Conservation (phyloP, 2,329 filamentous ascomycete genomes). For the Nothophoma quercina region DNA sequence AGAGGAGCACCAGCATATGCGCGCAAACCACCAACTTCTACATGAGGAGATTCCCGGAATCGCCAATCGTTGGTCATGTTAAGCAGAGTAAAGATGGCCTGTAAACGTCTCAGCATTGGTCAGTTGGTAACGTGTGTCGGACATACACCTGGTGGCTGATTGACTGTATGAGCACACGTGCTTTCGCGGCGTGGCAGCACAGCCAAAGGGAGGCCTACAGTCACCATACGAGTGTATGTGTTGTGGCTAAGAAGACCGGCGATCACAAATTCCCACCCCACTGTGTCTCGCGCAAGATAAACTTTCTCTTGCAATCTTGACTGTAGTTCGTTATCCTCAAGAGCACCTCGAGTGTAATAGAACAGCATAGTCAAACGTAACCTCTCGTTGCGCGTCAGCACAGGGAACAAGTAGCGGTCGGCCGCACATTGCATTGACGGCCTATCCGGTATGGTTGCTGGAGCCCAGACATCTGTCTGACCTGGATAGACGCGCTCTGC, state of each 20-base stretch:
- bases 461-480: conserved; percentile 22
- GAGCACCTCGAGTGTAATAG: conserved; percentile 54
- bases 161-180: conserved; percentile 56
- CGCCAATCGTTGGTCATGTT: conserved; percentile 57
- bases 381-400: conserved; percentile 47
- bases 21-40: conserved; percentile 50
- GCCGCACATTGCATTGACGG: conserved; percentile 18
- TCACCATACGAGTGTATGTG: conserved; percentile 54
- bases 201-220: conserved; percentile 52
- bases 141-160: conserved; percentile 41
- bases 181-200: conserved; percentile 56
- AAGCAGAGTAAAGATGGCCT: conserved; percentile 52
- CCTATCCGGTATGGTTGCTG: conserved; percentile 28
- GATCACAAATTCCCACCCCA: conserved; percentile 58
- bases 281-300: conserved; percentile 50
- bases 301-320: conserved; percentile 54
- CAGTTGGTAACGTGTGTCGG: conserved; percentile 6
- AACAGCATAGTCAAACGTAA: conserved; percentile 52
- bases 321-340: conserved; percentile 52
- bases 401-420: conserved; percentile 46
- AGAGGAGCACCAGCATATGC: conserved; percentile 55
- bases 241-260: conserved; percentile 55
- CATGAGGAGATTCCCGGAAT: conserved; percentile 52
- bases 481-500: conserved; percentile 28
- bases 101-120: not conserved